A percentile compares a stretch with the other conserved stretches of the same genome.
Conservation (phyloP, 441 rosid species). For the Erysimum cheiri region DNA sequence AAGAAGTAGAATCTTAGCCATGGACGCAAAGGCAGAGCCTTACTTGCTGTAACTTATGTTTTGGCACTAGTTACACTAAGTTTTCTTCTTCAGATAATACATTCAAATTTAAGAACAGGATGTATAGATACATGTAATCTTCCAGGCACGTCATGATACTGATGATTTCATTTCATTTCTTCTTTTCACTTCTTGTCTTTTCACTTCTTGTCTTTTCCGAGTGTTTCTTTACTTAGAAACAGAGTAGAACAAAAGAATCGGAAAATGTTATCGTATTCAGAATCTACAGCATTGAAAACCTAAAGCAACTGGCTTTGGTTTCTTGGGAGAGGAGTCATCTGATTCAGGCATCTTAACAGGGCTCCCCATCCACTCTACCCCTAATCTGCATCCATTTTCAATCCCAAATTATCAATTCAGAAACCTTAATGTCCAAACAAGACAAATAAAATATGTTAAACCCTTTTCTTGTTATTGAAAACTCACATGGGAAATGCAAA, state of each 20-base stretch:
- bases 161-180: background rate
- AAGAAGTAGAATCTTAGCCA: background rate
- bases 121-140: background rate
- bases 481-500: constrained; percentile 85
- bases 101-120: background rate
- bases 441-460: background rate
- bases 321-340: constrained; percentile 49
- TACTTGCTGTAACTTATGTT: background rate
- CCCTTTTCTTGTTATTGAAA: background rate
- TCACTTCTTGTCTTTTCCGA: background rate
- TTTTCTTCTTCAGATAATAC: background rate
- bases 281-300: constrained; percentile 74
- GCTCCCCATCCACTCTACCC: constrained; percentile 73
- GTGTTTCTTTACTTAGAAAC: constrained; percentile 19
- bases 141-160: constrained; percentile 6
- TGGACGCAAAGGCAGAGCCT: background rate
- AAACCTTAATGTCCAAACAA: background rate
- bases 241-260: constrained; percentile 30
- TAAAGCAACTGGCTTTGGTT: constrained; percentile 49
- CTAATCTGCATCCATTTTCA: constrained; percentile 57
- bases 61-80: background rate
- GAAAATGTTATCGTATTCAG: constrained; percentile 21
- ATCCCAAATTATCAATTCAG: constrained; percentile 8
- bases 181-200: background rate
- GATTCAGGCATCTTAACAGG: constrained; percentile 78